These are phyloP conservation scores for Mycena belliarum DNA, from an alignment of 768 basidiomycete species.

Conservation along the genomic window DNA sequence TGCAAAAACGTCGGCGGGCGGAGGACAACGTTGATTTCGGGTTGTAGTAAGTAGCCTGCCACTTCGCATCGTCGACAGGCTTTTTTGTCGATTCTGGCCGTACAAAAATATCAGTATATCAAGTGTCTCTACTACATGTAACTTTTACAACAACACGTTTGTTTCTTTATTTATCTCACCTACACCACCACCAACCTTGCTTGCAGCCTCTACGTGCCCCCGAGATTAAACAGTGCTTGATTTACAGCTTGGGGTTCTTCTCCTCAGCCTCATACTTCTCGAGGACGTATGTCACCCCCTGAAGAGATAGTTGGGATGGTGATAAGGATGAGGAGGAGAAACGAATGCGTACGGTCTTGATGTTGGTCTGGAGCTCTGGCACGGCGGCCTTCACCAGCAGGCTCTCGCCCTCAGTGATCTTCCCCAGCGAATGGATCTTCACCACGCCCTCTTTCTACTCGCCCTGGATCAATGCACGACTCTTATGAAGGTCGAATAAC, in stretches of 20 bases:
- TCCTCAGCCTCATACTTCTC: slow-evolving; percentile 21
- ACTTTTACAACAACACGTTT: too few species aligned
- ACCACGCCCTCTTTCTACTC: slow-evolving; percentile 73
- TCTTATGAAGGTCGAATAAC: slow-evolving; percentile 33
- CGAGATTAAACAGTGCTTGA: too few species aligned
- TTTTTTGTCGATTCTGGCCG: too few species aligned
- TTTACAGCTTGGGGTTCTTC: slow-evolving; percentile 25
- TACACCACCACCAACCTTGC: too few species aligned
- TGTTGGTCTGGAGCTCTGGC: slow-evolving; percentile 75
- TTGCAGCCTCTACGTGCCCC: too few species aligned
- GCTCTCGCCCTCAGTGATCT: slow-evolving; percentile 70
- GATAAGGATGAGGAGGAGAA: neutral
- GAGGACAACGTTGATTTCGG: neutral
- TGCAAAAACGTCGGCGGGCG: slow-evolving; percentile 3
- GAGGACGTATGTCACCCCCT: slow-evolving; percentile 21
- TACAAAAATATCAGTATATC: too few species aligned
- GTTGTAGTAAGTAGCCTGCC: too few species aligned
- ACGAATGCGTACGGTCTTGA: slow-evolving; percentile 57
- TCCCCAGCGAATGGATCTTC: slow-evolving; percentile 81
- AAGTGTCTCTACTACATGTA: too few species aligned
- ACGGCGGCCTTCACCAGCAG: slow-evolving; percentile 78
- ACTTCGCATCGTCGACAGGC: too few species aligned
- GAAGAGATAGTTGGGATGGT: neutral
- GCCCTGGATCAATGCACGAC: too few species aligned
- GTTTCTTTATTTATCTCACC: too few species aligned